A percentile compares a stretch with the other conserved stretches of the same genome.
These are phyloP conservation scores for Peronospora tabacina DNA, from an alignment of 352 stramenopile genomes.

Conservation along the genomic window DNA sequence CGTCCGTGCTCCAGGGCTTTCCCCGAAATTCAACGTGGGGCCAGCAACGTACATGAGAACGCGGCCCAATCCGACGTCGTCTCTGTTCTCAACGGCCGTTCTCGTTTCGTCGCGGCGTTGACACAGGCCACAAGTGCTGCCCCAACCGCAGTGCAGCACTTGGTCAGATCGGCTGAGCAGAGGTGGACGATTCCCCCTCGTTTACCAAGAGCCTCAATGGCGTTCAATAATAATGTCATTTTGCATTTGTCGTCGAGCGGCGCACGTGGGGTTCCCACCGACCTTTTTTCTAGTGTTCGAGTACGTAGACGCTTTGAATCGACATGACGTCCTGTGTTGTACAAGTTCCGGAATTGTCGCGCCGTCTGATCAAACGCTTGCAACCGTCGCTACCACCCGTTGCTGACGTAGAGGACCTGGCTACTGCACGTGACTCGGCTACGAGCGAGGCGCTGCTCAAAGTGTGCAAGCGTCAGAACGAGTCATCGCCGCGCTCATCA, in stretches of 20 bases:
- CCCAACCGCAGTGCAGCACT: conserved; percentile 20
- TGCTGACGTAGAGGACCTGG: conserved; percentile 17
- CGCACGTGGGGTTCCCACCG: conserved; percentile 4
- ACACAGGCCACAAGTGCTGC: conserved; percentile 20
- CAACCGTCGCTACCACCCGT: conserved; percentile 26
- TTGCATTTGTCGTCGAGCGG: conserved; percentile 25
- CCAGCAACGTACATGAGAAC: conserved; percentile 13
- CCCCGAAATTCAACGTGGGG: conserved; percentile 18
- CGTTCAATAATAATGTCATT: conserved; percentile 14
- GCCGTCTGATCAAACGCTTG: conserved; percentile 38
- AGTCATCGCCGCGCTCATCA: conserved; percentile 43
- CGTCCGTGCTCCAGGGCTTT: conserved; percentile 17
- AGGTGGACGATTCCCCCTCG: conserved; percentile 10
- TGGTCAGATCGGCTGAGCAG: conserved; percentile 17
- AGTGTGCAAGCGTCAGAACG: conserved; percentile 43
- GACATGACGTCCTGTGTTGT: conserved; percentile 45
- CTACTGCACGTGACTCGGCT: conserved; percentile 15
- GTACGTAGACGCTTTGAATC: conserved; percentile 5
- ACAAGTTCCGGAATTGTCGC: conserved; percentile 32
- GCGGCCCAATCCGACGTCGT: conserved; percentile 1
- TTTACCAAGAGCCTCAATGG: conserved; percentile 8
- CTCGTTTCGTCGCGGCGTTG: conserved; percentile 23
- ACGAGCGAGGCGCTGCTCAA: conserved; percentile 48
- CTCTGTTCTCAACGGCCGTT: conserved; percentile 24
- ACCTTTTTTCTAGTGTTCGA: neutral